Percentiles rank a stretch among this genome's conserved stretches.
Conservation (phyloP, 176 grass and related monocot species). For the Hordeum marinum region DNA sequence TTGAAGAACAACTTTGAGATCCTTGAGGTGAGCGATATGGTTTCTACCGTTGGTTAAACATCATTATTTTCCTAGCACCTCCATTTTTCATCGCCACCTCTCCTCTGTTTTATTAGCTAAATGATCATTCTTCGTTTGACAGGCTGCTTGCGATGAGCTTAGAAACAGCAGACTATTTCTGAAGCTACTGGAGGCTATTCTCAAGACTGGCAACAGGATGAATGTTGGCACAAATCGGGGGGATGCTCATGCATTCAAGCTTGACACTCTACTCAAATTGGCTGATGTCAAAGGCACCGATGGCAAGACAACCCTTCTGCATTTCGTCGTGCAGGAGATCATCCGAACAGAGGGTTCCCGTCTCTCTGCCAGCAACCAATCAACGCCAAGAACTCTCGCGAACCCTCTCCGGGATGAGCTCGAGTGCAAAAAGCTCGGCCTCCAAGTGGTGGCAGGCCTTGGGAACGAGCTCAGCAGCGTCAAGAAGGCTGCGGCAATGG, state of each 20-base stretch:
- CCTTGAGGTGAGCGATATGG: slow-evolving; percentile 69
- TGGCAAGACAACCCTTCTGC: slow-evolving; percentile 90
- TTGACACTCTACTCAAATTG: slow-evolving; percentile 88
- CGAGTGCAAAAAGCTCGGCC: slow-evolving; percentile 78
- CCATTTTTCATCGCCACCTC: neutral
- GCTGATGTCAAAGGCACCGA: slow-evolving; percentile 95
- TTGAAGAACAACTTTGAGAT: slow-evolving; percentile 93
- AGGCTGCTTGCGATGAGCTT: slow-evolving; percentile 93
- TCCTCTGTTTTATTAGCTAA: neutral
- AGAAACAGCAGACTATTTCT: slow-evolving; percentile 80
- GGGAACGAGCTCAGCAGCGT: slow-evolving; percentile 76
- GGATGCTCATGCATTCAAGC: slow-evolving; percentile 91
- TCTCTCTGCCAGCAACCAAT: slow-evolving; percentile 34
- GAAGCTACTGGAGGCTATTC: slow-evolving; percentile 98
- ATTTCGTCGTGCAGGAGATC: slow-evolving; percentile 97
- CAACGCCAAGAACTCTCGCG: slow-evolving; percentile 44
- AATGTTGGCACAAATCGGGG: slow-evolving; percentile 97
- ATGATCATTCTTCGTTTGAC: neutral
- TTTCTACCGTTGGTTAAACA: neutral
- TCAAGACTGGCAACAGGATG: slow-evolving; percentile 99
- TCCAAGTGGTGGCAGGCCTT: slow-evolving; percentile 68
- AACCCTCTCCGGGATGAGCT: slow-evolving; percentile 63
- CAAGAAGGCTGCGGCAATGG: slow-evolving; percentile 94
- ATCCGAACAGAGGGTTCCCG: slow-evolving; percentile 64
- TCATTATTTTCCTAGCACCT: neutral